Base-by-base conservation (phyloP, 768 basidiomycete genomes). In the Pisolithus orientalis region DNA sequence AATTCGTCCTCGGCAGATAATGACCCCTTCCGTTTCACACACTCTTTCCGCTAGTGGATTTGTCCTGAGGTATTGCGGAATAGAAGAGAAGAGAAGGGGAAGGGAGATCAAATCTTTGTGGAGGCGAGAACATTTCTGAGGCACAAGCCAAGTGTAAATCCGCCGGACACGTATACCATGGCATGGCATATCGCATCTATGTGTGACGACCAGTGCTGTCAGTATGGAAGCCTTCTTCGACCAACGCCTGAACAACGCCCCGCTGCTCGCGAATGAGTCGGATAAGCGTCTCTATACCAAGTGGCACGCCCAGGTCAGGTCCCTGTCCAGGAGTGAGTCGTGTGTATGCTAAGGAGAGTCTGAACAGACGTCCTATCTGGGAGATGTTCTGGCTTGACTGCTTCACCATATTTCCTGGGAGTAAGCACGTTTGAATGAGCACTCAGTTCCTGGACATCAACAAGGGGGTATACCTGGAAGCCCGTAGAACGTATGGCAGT, bases 271-370 rank as follows among this genome's bases (percentile, higher is more conserved):
- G 77, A 48, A 95, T 59, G 51, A 96, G 64, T 5, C 58, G 59
- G 28, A 86, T 65, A 37, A 87, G 65, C 0, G 85, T 92, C 47
- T 82, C 72, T 53, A 97, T 57, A 4, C 94, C 95, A 34, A 71
- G 21, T 2, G 21, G 21, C 21, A 94, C 83, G 0, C 95, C 87
- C 38, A 77, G 68, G 64, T 97, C 94, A 2, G 84, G 82, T 4
- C 94, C 94, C 59, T 81, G 61, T 0, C 87, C 90, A 0, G 82
- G 78, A 5, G 69, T 21, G 11, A 87, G 56, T 24, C 78, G 72
- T 2, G 93, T 87, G 66, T 98, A 94, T 6, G 94, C 94, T 65
- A 99, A 97, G 72, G 85, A 85, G 54, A 96, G 75, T 13, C 75
- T 72, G 56, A 79, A 86, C 45, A 60, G 48, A 21, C 21, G 21